A percentile compares a stretch with the other conserved stretches of the same genome.
Conservation (phyloP, 2,329 filamentous ascomycete species). For the Ramularia collo-cygni region DNA sequence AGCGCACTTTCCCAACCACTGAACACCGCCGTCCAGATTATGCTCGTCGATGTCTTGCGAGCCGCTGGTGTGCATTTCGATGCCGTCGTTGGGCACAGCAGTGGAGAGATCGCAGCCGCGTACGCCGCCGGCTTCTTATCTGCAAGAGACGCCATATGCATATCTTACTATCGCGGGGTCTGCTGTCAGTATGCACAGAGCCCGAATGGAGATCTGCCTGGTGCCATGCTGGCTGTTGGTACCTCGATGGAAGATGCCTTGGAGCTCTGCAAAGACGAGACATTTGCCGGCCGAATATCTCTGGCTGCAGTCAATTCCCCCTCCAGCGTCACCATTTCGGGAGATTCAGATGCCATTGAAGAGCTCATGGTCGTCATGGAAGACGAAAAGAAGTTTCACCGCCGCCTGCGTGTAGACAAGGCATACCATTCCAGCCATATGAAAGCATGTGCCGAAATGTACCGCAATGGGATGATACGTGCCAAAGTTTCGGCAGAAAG, state of each 20-base stretch:
- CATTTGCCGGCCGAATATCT: constrained; percentile 5
- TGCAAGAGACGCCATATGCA: constrained; percentile 8
- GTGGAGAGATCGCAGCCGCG: constrained; percentile 30
- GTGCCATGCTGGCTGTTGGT: constrained; percentile 14
- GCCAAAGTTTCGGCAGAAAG: neutral
- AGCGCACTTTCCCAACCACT: constrained; percentile 44
- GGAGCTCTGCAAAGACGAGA: constrained; percentile 2
- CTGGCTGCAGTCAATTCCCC: constrained; percentile 36
- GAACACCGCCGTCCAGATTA: constrained; percentile 51
- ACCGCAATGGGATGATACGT: constrained; percentile 1
- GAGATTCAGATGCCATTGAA: constrained; percentile 34
- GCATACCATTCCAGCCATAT: constrained; percentile 42
- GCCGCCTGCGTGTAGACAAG: constrained; percentile 35
- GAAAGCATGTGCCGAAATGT: constrained; percentile 4
- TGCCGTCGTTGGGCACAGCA: constrained; percentile 27
- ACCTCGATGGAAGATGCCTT: constrained; percentile 6
- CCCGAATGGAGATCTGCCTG: constrained; percentile 2
- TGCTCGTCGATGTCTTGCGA: constrained; percentile 37
- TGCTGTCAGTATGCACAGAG: constrained; percentile 9
- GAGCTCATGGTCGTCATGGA: constrained; percentile 27
- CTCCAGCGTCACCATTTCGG: constrained; percentile 40
- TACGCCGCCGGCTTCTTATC: constrained; percentile 24
- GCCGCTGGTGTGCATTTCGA: constrained; percentile 16
- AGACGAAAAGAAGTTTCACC: constrained; percentile 32
- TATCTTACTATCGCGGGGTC: constrained; percentile 23